These are phyloP conservation scores for Mucor plumbeus DNA, from an alignment of 371 early-diverging fungal genomes.

Conservation along the genomic window DNA sequence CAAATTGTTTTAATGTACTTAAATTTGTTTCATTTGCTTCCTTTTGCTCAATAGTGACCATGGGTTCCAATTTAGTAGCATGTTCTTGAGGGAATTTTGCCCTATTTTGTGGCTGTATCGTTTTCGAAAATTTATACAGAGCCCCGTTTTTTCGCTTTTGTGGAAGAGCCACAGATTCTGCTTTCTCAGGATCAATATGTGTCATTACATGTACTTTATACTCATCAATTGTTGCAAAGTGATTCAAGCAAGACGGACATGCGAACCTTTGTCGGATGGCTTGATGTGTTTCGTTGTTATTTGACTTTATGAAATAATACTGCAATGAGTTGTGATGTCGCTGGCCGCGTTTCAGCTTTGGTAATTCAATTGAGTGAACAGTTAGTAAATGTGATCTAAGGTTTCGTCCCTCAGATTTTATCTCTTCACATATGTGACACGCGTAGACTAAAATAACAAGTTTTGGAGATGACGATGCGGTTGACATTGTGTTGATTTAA, in stretches of 20 bases:
- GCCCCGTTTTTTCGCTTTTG: too few relatives aligned
- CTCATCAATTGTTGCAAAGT: constrained; percentile 9
- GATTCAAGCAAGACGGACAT: constrained; percentile 14
- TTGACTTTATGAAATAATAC: constrained; percentile 7
- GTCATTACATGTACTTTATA: neutral
- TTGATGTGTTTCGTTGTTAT: neutral
- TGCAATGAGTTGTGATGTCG: constrained; percentile 1
- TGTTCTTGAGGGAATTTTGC: too few relatives aligned
- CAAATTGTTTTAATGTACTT: too few relatives aligned
- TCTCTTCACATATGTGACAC: constrained; percentile 9
- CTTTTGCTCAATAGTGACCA: too few relatives aligned
- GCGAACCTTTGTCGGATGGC: constrained; percentile 9
- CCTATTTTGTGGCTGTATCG: too few relatives aligned
- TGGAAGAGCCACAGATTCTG: neutral
- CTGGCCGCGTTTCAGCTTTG: constrained; percentile 7
- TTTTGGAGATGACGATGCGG: constrained; percentile 2
- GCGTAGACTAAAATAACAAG: constrained; percentile 12
- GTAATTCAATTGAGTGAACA: constrained; percentile 9
- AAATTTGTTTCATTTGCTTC: too few relatives aligned
- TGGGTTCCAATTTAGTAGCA: too few relatives aligned
- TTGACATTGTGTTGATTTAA: too few relatives aligned
- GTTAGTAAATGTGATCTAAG: constrained; percentile 7
- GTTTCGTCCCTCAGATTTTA: constrained; percentile 8
- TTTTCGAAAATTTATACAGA: too few relatives aligned
- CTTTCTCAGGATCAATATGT: too few relatives aligned